Evolutionary conservation across 2,329 filamentous ascomycete species (phyloP).

Genomic region (Fusarium solani-melongenae): DNA sequence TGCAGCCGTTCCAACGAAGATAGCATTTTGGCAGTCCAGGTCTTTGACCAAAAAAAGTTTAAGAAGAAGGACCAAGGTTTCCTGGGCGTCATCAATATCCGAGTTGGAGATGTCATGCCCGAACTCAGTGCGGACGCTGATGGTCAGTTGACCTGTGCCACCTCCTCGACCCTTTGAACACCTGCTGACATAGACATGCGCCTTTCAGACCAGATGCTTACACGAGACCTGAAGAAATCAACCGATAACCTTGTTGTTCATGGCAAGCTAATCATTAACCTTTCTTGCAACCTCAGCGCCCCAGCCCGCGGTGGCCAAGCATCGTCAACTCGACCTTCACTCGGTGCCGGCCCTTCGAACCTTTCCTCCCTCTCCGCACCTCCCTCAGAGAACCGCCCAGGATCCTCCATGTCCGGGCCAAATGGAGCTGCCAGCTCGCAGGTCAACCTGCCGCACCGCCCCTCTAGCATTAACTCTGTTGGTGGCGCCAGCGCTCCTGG

Average conservation of each 20-base stretch:
- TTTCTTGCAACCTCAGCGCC: slow-evolving; percentile 87
- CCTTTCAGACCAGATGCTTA: slow-evolving; percentile 91
- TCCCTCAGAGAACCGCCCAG: slow-evolving; percentile 59
- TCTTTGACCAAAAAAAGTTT: slow-evolving; percentile 99
- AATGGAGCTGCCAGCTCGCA: slow-evolving; percentile 59
- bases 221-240: slow-evolving; percentile 95
- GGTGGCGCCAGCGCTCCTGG: slow-evolving; percentile 37
- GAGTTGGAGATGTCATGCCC: slow-evolving; percentile 88
- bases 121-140: slow-evolving; percentile 90
- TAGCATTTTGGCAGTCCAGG: slow-evolving; percentile 96
- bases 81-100: slow-evolving; percentile 95
- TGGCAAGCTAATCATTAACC: slow-evolving; percentile 95
- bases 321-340: slow-evolving; percentile 58
- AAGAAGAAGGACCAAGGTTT: slow-evolving; percentile 99
- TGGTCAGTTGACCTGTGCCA: slow-evolving; percentile 68
- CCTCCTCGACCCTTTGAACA: slow-evolving; percentile 39
- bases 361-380: slow-evolving; percentile 58
- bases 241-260: slow-evolving; percentile 98
- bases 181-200: slow-evolving; percentile 33
- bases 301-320: slow-evolving; percentile 68
- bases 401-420: slow-evolving; percentile 63
- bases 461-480: slow-evolving; percentile 59
- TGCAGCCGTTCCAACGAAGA: slow-evolving; percentile 89
- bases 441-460: slow-evolving; percentile 57
- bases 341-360: slow-evolving; percentile 58